These are phyloP conservation scores for Mytilinidion resinicola DNA, from an alignment of 495 filamentous ascomycete species.

Conservation along the genomic window DNA sequence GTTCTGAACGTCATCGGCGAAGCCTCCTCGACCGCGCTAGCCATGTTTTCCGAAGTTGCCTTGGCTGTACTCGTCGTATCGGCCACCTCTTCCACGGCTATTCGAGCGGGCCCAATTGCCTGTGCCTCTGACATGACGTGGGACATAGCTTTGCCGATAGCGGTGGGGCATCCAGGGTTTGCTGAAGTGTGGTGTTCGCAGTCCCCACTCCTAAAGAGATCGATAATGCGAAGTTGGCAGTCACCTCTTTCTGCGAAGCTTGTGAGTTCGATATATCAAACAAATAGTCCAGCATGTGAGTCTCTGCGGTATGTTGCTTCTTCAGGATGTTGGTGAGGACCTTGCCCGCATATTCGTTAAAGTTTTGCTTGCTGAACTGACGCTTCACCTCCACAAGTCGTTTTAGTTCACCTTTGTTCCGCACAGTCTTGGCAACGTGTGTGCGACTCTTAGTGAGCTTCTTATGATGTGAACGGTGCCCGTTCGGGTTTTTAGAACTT, in stretches of 20 bases:
- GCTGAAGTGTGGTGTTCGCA: no score
- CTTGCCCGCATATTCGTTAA: neutral
- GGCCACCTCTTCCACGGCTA: no score
- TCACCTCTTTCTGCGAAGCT: neutral
- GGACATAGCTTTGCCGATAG: no score
- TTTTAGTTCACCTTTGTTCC: neutral
- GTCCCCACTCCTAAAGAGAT: neutral
- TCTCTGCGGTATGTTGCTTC: neutral
- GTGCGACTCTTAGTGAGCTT: neutral
- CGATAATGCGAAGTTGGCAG: neutral
- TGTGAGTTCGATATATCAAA: neutral
- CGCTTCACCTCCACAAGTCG: neutral
- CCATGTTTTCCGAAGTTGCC: no score
- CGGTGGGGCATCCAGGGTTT: no score
- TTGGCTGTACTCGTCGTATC: no score
- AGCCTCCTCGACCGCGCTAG: no score
- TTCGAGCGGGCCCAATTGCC: no score
- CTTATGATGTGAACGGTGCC: neutral
- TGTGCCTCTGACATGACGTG: no score
- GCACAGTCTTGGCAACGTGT: neutral
- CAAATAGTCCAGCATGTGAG: neutral
- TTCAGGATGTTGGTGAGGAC: neutral
- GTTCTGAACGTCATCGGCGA: no score
- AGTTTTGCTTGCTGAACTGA: neutral
- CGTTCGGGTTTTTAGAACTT: no score